Evolutionary conservation across 2,329 filamentous ascomycete species (phyloP), one percentile per base, ranked within the genome.

Genomic region (Fusarium sp.): DNA sequence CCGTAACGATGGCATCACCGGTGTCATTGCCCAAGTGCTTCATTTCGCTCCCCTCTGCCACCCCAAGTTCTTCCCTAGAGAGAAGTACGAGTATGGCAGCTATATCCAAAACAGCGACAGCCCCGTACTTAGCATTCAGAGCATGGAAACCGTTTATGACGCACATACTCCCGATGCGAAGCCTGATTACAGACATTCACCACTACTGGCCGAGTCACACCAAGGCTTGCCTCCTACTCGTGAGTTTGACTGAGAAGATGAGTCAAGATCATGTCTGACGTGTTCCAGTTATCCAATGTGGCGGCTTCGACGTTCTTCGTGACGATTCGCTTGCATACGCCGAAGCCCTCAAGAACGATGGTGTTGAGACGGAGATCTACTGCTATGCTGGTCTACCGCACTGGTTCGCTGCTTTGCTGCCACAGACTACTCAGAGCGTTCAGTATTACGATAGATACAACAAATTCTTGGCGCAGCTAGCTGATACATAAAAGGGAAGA

Each of bases 51-150:
- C 40, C 5, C 26, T 44, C 6, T 71, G 69, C n/a, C 69, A 71
- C 12, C 69, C 67, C 7, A 70, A 67, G 7, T 53, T 64, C 41
- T 71, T 70, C 22, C 69, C 67, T 0, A 46, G 1, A 3, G 53
- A 69, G 2, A 69, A 61, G 19, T 64, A 69, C 8, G 69, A 71
- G n/a, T 64, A 62, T 38, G 67, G 62, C 0, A 71, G 69, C 11
- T 68, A 55, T 13, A 24, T 68, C 1, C 69, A 71, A 5, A 71
- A 71, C 10, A 1, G n/a, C 1, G 40, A 69, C 3, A 51, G 48
- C 1, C 13, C 26, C 2, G 51, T 70, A 3, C 52, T 71, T 0
- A 47, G 46, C 10, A 19, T 46, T 5, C 7, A 47, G 6, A 25
- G 15, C 0, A 50, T 69, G 40, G 69, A 71, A 19, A 19, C 36